A percentile compares a stretch with the other conserved stretches of the same genome.
Evolutionary conservation across 2,329 filamentous ascomycete species (phyloP).

Genomic region (Neofusicoccum sp.): DNA sequence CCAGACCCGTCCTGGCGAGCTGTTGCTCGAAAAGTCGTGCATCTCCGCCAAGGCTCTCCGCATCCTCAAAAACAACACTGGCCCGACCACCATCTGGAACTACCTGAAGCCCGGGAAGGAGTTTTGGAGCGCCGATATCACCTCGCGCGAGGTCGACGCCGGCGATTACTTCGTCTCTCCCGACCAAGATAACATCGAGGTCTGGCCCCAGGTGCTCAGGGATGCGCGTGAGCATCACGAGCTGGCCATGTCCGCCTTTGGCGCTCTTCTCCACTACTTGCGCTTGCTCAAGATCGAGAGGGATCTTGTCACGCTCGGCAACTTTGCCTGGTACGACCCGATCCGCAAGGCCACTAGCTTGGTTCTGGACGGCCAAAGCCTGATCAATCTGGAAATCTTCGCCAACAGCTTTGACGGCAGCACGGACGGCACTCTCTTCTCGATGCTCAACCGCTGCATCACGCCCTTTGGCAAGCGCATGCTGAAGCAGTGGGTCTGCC

Average conservation of each 20-base stretch:
- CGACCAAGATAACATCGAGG: slow-evolving; percentile 60
- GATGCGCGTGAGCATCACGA: slow-evolving; percentile 73
- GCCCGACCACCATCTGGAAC: slow-evolving; percentile 94
- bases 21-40: slow-evolving; percentile 80
- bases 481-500: slow-evolving; percentile 96
- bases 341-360: slow-evolving; percentile 89
- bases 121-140: slow-evolving; percentile 86
- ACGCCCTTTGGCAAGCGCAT: slow-evolving; percentile 96
- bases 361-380: slow-evolving; percentile 90
- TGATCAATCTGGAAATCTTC: slow-evolving; percentile 98
- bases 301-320: slow-evolving; percentile 83
- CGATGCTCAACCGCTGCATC: slow-evolving; percentile 87
- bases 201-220: slow-evolving; percentile 77
- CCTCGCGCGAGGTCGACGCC: slow-evolving; percentile 77
- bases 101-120: slow-evolving; percentile 83
- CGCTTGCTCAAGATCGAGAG: slow-evolving; percentile 82
- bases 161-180: slow-evolving; percentile 75
- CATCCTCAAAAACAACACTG: slow-evolving; percentile 94
- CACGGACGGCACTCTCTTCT: slow-evolving; percentile 83
- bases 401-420: slow-evolving; percentile 89
- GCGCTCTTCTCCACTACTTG: slow-evolving; percentile 85
- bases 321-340: slow-evolving; percentile 89
- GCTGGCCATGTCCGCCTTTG: slow-evolving; percentile 85
- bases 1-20: slow-evolving; percentile 84
- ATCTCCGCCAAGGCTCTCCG: slow-evolving; percentile 87